A percentile compares a stretch with the other conserved stretches of the same genome.
phyloP scores from a whole-genome alignment of 2,329 filamentous ascomycete species.

The Akanthomyces dipterigenus region DNA sequence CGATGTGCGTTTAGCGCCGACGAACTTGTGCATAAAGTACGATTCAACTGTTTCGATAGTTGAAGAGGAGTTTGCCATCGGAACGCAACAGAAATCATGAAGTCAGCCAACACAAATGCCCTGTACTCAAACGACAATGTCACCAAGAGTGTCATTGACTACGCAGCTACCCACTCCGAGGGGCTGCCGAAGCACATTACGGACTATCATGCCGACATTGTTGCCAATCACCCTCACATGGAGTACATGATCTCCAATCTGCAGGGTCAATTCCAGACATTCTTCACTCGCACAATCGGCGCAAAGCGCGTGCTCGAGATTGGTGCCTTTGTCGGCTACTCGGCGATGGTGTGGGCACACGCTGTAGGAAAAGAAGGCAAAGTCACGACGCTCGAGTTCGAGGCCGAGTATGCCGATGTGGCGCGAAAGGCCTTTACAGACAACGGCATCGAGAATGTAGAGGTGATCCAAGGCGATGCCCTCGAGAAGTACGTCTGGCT shows the following conservation, averaged over 20 bases:
- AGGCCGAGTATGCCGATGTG: conserved; percentile 34
- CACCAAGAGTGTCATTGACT: conserved; percentile 34
- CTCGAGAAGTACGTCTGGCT: conserved; percentile 34
- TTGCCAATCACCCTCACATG: conserved; percentile 17
- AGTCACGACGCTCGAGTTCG: conserved; percentile 39
- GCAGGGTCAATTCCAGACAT: conserved; percentile 27
- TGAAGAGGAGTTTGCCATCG: not conserved
- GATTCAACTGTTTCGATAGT: not conserved
- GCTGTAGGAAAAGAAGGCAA: conserved; percentile 31
- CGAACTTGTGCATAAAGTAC: not conserved
- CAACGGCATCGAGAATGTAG: conserved; percentile 35
- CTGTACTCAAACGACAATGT: conserved; percentile 38
- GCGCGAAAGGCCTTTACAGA: conserved; percentile 33
- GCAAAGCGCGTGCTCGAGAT: conserved; percentile 36
- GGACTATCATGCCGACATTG: conserved; percentile 29
- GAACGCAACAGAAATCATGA: conserved; percentile 27
- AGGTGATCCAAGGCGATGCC: conserved; percentile 41
- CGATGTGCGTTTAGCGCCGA: conserved; percentile 3
- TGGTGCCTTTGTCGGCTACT: conserved; percentile 36
- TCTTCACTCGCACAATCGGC: conserved; percentile 29
- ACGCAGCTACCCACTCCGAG: conserved; percentile 36
- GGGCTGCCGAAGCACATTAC: conserved; percentile 35
- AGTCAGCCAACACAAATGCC: conserved; percentile 26
- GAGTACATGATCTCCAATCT: conserved; percentile 30
- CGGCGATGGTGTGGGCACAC: conserved; percentile 34